phyloP scores from a whole-genome alignment of 305 asterid genomes.

The Fraxinus dipetala region DNA sequence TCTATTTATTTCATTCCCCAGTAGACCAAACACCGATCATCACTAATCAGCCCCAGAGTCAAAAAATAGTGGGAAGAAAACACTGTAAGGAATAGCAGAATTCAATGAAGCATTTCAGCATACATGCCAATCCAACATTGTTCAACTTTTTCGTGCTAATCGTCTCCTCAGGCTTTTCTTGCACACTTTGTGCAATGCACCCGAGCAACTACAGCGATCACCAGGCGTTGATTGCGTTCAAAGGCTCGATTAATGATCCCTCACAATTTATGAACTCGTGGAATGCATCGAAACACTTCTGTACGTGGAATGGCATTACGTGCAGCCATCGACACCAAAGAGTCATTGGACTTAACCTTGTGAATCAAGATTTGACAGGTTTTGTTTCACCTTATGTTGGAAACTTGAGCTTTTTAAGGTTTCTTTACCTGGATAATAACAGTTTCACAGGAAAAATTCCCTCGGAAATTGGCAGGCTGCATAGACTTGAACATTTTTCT shows the following conservation, averaged over 20 bases:
- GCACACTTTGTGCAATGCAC: slow-evolving; percentile 5
- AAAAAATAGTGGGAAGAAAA: neutral
- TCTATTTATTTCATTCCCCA: neutral
- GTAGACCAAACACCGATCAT: neutral
- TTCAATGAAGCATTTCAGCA: neutral
- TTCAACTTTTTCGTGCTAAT: slow-evolving; percentile 11
- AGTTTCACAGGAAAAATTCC: slow-evolving; percentile 7
- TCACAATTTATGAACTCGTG: slow-evolving; percentile 11
- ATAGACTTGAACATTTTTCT: slow-evolving; percentile 10
- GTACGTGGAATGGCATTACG: slow-evolving; percentile 26
- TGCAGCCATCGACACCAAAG: slow-evolving; percentile 19
- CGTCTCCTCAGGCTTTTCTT: neutral
- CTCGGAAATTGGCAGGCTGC: slow-evolving; percentile 5
- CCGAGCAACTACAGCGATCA: slow-evolving; percentile 9
- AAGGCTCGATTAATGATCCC: slow-evolving; percentile 14
- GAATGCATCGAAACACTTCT: slow-evolving; percentile 27
- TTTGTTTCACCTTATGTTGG: slow-evolving; percentile 4
- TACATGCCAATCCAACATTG: neutral
- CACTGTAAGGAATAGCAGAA: neutral
- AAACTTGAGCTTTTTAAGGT: slow-evolving; percentile 15
- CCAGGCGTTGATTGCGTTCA: slow-evolving; percentile 24
- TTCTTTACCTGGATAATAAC: slow-evolving; percentile 19
- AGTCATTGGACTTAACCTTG: slow-evolving; percentile 10
- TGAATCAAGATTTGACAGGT: slow-evolving; percentile 21
- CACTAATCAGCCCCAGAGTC: neutral